A percentile compares a stretch with the other conserved stretches of the same genome.
Conservation (phyloP, 2,329 filamentous ascomycete genomes). For the Claviceps fusiformis region DNA sequence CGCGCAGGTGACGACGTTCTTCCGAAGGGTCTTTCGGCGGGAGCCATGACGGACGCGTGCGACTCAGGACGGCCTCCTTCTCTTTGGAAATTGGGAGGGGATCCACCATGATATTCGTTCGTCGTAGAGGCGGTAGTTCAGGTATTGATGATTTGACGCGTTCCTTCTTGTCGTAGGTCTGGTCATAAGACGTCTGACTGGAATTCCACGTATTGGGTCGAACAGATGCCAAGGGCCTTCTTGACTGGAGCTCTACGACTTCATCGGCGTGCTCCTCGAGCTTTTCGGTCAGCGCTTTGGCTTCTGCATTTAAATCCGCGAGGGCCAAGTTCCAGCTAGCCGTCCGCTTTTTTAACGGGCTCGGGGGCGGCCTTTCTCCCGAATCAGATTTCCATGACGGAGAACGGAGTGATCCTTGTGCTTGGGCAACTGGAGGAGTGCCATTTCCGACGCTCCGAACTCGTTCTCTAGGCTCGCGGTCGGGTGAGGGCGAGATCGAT, state of each 20-base stretch:
- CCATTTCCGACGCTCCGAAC: constrained; percentile 48
- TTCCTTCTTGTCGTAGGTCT: constrained; percentile 29
- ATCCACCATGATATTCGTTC: constrained; percentile 71
- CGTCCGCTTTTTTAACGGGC: constrained; percentile 39
- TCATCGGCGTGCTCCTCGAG: constrained; percentile 67
- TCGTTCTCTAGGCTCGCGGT: constrained; percentile 35
- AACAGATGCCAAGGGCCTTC: constrained; percentile 15
- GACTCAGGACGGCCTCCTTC: constrained; percentile 69
- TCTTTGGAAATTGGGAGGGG: constrained; percentile 74
- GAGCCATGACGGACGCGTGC: constrained; percentile 72
- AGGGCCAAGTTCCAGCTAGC: constrained; percentile 65
- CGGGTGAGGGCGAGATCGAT: constrained; percentile 41
- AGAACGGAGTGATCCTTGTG: constrained; percentile 46
- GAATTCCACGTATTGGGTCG: constrained; percentile 30
- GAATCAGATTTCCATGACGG: constrained; percentile 38
- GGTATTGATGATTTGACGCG: constrained; percentile 54
- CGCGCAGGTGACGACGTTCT: constrained; percentile 74
- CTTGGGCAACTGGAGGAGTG: constrained; percentile 44
- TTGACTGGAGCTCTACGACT: constrained; percentile 25
- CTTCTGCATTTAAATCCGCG: constrained; percentile 56
- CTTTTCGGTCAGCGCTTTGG: constrained; percentile 62
- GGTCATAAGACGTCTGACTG: constrained; percentile 18
- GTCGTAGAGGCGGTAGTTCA: constrained; percentile 54
- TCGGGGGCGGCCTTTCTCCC: constrained; percentile 21
- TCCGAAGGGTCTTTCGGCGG: constrained; percentile 82